phyloP scores from a whole-genome alignment of 192 early-diverging fungal species.

The Globomyces pollinis-pini region DNA sequence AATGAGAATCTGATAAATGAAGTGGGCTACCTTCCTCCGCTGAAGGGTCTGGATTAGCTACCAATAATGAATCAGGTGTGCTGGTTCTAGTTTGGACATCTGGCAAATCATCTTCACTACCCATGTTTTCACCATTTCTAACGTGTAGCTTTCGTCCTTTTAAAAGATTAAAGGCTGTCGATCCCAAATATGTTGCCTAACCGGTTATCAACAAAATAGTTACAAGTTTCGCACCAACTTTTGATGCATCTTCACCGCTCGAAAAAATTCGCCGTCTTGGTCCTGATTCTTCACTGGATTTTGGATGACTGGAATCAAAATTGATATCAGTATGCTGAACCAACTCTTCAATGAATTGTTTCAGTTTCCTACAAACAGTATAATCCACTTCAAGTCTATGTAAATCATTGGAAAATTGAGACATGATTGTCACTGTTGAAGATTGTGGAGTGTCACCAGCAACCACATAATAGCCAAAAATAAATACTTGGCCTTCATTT shows the following conservation, averaged over 20 bases:
- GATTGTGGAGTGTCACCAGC: constrained; percentile 14
- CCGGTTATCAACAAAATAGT: not conserved
- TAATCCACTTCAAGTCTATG: constrained; percentile 30
- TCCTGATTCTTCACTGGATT: not conserved
- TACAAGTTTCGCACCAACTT: constrained; percentile 1
- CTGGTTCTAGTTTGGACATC: too few species aligned
- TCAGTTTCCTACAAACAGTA: constrained; percentile 28
- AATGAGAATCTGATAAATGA: too few species aligned
- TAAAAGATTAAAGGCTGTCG: not conserved
- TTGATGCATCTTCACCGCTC: not conserved
- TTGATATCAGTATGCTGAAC: constrained; percentile 10
- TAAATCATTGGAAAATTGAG: constrained; percentile 30
- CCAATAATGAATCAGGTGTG: not conserved
- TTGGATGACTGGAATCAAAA: not conserved
- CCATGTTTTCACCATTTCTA: not conserved
- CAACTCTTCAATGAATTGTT: constrained; percentile 46
- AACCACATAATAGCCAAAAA: constrained; percentile 40
- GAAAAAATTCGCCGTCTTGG: not conserved
- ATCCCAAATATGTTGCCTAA: constrained; percentile 1
- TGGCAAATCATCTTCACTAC: not conserved
- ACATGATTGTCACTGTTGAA: constrained; percentile 33
- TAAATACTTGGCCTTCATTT: constrained; percentile 16
- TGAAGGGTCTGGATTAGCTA: not conserved
- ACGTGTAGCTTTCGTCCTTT: not conserved
- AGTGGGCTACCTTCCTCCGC: not conserved